Base-by-base conservation (phyloP, 768 basidiomycete species). In the Naganishia antarctica region DNA sequence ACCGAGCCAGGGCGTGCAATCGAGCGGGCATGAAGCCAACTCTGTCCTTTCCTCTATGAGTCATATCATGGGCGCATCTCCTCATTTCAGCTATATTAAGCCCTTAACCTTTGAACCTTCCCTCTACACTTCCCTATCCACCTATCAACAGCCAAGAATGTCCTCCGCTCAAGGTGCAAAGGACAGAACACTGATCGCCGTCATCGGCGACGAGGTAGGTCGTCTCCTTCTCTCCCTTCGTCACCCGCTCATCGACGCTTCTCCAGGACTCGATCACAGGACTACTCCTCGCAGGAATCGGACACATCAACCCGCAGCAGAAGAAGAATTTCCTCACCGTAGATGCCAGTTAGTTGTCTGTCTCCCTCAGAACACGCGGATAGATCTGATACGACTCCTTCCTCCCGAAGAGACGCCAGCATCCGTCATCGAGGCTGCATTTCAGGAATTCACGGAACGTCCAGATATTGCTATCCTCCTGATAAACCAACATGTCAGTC, bases 281-380 rank as follows among this genome's bases (percentile, higher is more conserved):
- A 44, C 83, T 98, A 16, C 83, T 99, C 44, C 83, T 99, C 50
- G 96, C 96, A 6, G 96, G 96, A 37, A 84, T 98, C 48, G 96
- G 96, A 0, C 89, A 99, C 77, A 82, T 97, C 67, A 86, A 87
- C 70, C 85, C 88, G 64, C 83, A 88, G 46, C 90, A 91, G 80
- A 90, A 88, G 83, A 96, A 96, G 87, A 99, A 97, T 81, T 98
- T 99, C 78, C 81, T 98, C 48, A 85, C 97, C 32, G 96, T 97
- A 41, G 94, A 97, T 71, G 74, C 87, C 11, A 99, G 96, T 97
- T 73, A 68, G 88, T 81, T n/a, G n/a, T n/a, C n/a, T n/a, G 9
- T 13, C 28, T 29, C 12, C 12, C 6, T 3, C 29, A 16, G 4
- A n/a, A 37, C 31, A 48, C 46, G 25, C 9, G 46, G n/a, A n/a